phyloP scores from a whole-genome alignment of 805 yeast genomes.

The Wickerhamomyces canadensis region DNA sequence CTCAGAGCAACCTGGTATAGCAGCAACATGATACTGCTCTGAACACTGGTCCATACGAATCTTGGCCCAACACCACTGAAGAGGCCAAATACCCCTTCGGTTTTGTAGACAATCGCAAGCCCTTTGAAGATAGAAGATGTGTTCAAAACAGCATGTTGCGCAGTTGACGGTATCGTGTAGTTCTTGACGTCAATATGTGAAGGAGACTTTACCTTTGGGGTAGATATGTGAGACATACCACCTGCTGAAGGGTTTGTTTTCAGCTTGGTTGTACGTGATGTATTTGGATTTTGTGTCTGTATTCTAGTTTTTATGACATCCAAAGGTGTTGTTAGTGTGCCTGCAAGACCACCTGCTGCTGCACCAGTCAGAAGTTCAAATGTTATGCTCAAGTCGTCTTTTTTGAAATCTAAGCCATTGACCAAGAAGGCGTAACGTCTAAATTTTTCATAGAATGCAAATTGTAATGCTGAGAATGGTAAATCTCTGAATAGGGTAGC shows the following conservation, averaged over 20 bases:
- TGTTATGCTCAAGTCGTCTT: constrained; percentile 45
- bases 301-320: constrained; percentile 91
- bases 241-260: constrained; percentile 1
- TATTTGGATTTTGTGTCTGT: constrained; percentile 69
- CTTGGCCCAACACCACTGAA: constrained; percentile 97
- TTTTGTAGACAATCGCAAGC: constrained; percentile 48
- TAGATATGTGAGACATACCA: not conserved
- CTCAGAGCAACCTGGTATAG: constrained; percentile 76
- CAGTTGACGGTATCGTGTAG: constrained; percentile 21
- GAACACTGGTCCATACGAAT: constrained; percentile 93
- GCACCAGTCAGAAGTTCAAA: constrained; percentile 86
- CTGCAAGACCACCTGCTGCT: constrained; percentile 92
- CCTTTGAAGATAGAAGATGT: constrained; percentile 48
- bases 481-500: constrained; percentile 90
- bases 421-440: constrained; percentile 51
- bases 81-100: constrained; percentile 74
- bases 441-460: constrained; percentile 89
- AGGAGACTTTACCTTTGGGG: constrained; percentile 3
- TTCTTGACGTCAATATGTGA: constrained; percentile 21
- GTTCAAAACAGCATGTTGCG: constrained; percentile 18
- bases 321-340: constrained; percentile 81
- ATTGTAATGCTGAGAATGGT: constrained; percentile 93
- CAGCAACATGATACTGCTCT: constrained; percentile 88
- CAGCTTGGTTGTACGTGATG: constrained; percentile 1
- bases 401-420: constrained; percentile 23